Evolutionary conservation across 176 grass and related monocot genomes (phyloP), one percentile per base, ranked within the genome.

Genomic region (Calamus simplicifolius): DNA sequence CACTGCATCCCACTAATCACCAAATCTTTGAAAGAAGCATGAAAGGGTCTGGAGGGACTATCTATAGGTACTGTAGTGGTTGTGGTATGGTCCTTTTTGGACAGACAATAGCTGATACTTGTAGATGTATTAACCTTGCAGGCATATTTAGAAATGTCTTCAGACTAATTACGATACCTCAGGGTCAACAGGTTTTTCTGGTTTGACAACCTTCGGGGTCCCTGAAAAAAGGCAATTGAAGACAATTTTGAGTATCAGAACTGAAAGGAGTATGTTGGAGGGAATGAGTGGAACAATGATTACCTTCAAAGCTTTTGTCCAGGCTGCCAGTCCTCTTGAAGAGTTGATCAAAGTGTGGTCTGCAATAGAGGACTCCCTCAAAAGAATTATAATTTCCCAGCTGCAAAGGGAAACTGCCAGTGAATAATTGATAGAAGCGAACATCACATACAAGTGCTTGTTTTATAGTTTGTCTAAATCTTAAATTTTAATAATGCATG

Each of bases 291-390:
- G 35, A 43, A 43, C 10, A 35, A 28, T 43, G 18, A 4, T 66
- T 69, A 92, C 93, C 93, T 73, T 98, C 88, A 17, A 98, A 98
- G 87, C 93, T 98, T 73, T 98, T 98, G 70, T 98, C 84, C 29
- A 97, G 59, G 50, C 92, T 97, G 4, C 92, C 92, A 3, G 92
- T 97, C 92, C 80, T 91, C 74, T 97, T 97, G 87, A 97, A 91
- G 4, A 91, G 71, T 71, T 97, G 92, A 29, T 97, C 92, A 35
- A 91, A 97, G 69, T 97, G 92, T 64, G 92, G 92, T 69, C 87
- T 84, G 81, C 92, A 97, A 75, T 97, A 97, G 50, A 97, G 73
- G 64, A 97, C 92, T 56, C 92, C 92, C 64, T 97, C 87, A 5
- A 97, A 97, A 2, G 92, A 97, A 71, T 97, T 97, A 78, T 91